phyloP scores from a whole-genome alignment of 2,329 filamentous ascomycete species.

The Aspergillus viridinutans region DNA sequence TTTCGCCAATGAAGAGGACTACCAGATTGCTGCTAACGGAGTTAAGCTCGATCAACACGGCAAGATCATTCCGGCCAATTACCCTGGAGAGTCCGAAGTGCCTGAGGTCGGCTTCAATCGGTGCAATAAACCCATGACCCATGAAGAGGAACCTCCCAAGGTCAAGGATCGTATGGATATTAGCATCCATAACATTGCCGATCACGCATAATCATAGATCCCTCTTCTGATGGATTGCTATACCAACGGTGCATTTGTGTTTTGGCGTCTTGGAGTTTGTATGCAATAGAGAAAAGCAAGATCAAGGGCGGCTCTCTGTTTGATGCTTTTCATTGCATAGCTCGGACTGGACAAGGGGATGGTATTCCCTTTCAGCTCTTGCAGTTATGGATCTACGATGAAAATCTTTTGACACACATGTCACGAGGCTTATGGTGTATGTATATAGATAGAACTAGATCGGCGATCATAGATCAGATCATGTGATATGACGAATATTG shows the following conservation, averaged over 20 bases:
- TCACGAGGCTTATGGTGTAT: neutral
- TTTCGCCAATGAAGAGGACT: constrained; percentile 56
- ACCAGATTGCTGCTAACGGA: constrained; percentile 60
- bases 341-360: constrained; percentile 5
- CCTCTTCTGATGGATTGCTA: constrained; percentile 6
- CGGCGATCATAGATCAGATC: neutral
- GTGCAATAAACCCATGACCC: constrained; percentile 17
- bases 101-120: constrained; percentile 21
- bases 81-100: constrained; percentile 19
- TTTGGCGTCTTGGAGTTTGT: constrained; percentile 21
- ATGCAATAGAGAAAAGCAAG: constrained; percentile 14
- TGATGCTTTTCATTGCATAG: constrained; percentile 12
- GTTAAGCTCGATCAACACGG: constrained; percentile 55
- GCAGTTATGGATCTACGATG: constrained; percentile 4
- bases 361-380: constrained; percentile 4
- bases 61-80: constrained; percentile 51
- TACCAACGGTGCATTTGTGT: constrained; percentile 7
- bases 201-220: constrained; percentile 36
- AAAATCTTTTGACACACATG: constrained; percentile 1
- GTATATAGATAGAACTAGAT: neutral
- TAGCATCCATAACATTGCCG: constrained; percentile 55
- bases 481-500: neutral
- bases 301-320: constrained; percentile 10
- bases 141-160: constrained; percentile 35
- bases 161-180: constrained; percentile 55